Conservation (phyloP, 2,329 filamentous ascomycete species). For the Xylariales sp. region DNA sequence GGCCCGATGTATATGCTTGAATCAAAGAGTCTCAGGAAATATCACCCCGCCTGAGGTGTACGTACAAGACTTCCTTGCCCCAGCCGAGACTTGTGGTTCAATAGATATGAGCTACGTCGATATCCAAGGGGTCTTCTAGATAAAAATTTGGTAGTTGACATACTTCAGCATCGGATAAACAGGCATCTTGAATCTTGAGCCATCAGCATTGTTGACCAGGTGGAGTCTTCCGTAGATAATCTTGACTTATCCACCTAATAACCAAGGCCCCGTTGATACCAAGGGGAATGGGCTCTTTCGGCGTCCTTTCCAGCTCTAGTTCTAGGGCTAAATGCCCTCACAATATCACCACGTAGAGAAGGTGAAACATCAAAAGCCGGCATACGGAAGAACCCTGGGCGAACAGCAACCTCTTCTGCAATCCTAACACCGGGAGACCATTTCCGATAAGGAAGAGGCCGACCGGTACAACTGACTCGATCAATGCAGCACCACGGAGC, state of each 20-base stretch:
- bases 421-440: conserved; percentile 1
- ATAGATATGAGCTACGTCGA: too few species aligned
- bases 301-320: neutral
- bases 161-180: neutral
- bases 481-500: conserved; percentile 25
- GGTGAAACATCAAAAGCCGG: conserved; percentile 20
- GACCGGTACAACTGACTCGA: neutral
- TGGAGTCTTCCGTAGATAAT: neutral
- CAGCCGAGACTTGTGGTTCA: neutral
- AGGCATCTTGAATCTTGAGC: neutral
- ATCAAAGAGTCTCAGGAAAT: neutral
- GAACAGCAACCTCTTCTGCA: conserved; percentile 11
- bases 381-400: conserved; percentile 5
- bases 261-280: neutral
- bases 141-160: neutral
- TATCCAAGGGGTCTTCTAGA: neutral
- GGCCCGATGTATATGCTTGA: neutral
- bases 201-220: neutral
- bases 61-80: neutral
- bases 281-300: conserved; percentile 1
- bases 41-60: neutral
- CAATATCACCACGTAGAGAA: neutral
- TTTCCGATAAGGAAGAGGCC: conserved; percentile 16
- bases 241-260: neutral
- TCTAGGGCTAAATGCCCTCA: neutral